Conservation (phyloP, 441 rosid species). For the Metrosideros polymorpha region DNA sequence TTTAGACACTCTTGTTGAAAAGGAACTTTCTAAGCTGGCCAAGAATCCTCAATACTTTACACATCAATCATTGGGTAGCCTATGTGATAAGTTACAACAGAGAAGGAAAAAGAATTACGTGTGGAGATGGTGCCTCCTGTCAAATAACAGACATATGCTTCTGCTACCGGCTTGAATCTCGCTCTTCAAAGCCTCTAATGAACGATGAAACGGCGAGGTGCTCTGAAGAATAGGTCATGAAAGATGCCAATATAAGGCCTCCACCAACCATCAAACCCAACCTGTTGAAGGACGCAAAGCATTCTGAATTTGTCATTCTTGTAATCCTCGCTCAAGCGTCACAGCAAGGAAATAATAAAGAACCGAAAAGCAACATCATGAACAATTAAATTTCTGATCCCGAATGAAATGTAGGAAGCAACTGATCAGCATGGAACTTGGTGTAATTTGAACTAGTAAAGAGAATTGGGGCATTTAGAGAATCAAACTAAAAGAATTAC, state of each 20-base stretch:
- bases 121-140: constrained; percentile 1
- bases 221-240: constrained; percentile 87
- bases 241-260: constrained; percentile 72
- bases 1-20: neutral
- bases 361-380: neutral
- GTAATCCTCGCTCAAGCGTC: neutral
- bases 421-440: neutral
- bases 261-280: constrained; percentile 76
- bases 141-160: constrained; percentile 35
- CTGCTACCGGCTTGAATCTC: constrained; percentile 35
- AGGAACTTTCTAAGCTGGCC: constrained; percentile 1
- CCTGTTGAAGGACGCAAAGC: constrained; percentile 27
- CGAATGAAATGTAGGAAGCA: neutral
- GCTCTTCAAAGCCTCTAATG: constrained; percentile 61
- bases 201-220: constrained; percentile 64
- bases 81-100: constrained; percentile 3
- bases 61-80: constrained; percentile 9
- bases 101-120: neutral
- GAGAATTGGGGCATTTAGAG: neutral
- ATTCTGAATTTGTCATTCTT: neutral
- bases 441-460: neutral
- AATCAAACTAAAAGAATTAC: constrained; percentile 21
- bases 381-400: neutral
- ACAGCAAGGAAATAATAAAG: neutral
- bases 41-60: constrained; percentile 6